Base-by-base conservation (phyloP, 768 basidiomycete genomes). In the Podaxis pistillaris region DNA sequence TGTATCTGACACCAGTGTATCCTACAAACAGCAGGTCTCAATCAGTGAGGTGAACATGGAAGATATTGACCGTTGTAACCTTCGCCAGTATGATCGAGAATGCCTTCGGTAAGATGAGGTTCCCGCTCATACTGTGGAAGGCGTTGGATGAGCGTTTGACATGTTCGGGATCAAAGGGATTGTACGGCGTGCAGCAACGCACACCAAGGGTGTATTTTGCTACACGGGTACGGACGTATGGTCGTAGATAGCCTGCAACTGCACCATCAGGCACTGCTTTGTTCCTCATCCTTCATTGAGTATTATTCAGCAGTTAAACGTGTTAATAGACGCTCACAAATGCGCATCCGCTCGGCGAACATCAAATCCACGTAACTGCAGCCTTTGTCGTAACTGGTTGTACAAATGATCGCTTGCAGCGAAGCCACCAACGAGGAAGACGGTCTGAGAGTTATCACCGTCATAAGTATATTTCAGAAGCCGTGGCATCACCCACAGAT, bases 251-350 rank as follows among this genome's bases (percentile, higher is more conserved):
- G 58, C 69, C 73, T 2, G 70, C 71, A 17, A 72, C 63, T 1
- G 72, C 72, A 13, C 74, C 74, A 61, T 74, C 74, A 0, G 73
- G 71, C 0, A 74, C 72, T 4, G 74, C 74, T 56, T 75, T 74
- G 44, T 73, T 72, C 55, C 73, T 74, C 46, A 3, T 36, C n/a
- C 13, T 12, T 7, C 41, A 17, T 22, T n/a, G 17, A 33, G 37
- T 38, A 12, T 19, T 7, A 41, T 30, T 13, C 19, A 19, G 4
- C 22, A 26, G 51, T 11, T 3, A 22, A 3, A 11, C 11, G 24
- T 4, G 19, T 8, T 12, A 22, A 24, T 22, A 12, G 36, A 4
- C 8, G 59, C 62, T 54, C 60, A 67, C 66, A 67, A 53, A 58
- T 65, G 64, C 7, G 64, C 60, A 26, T 67, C 66, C n/a, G 66